These are phyloP conservation scores for Pythium inflatum DNA, from an alignment of 352 stramenopile genomes.

Conservation along the genomic window DNA sequence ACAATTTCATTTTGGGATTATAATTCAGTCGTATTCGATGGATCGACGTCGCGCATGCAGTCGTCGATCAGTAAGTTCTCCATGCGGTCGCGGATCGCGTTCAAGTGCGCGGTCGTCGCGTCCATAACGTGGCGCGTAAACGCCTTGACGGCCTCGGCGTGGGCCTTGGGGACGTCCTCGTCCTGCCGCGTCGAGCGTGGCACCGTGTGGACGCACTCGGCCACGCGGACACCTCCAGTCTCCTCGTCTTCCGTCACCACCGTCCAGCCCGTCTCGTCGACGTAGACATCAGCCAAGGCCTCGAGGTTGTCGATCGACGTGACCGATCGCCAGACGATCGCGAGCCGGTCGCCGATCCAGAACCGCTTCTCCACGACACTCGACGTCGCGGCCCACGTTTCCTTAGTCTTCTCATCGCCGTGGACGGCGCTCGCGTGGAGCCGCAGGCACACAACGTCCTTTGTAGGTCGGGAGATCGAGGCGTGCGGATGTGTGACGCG, in stretches of 20 bases:
- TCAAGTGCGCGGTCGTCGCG: constrained; percentile 1
- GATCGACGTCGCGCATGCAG: background rate
- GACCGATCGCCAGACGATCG: constrained; percentile 6
- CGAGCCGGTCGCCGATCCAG: background rate
- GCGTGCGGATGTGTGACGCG: background rate
- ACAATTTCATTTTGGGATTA: no score
- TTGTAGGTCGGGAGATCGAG: background rate
- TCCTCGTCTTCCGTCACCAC: background rate
- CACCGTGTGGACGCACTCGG: constrained; percentile 3
- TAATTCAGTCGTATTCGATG: no score
- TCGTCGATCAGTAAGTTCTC: constrained; percentile 14
- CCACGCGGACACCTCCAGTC: background rate
- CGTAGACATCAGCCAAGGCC: background rate
- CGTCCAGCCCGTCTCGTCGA: constrained; percentile 6
- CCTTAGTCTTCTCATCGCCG: background rate
- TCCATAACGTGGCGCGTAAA: constrained; percentile 14
- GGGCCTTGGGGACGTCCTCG: background rate
- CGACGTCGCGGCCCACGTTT: background rate
- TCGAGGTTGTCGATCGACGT: constrained; percentile 4
- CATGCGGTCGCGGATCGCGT: constrained; percentile 1
- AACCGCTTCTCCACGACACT: constrained; percentile 6
- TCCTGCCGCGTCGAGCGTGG: background rate
- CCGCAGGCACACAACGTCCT: constrained; percentile 1
- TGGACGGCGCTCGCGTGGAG: background rate
- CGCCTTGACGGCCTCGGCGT: no score